phyloP scores from a whole-genome alignment of 345 rosid species.

The Salix udensis region DNA sequence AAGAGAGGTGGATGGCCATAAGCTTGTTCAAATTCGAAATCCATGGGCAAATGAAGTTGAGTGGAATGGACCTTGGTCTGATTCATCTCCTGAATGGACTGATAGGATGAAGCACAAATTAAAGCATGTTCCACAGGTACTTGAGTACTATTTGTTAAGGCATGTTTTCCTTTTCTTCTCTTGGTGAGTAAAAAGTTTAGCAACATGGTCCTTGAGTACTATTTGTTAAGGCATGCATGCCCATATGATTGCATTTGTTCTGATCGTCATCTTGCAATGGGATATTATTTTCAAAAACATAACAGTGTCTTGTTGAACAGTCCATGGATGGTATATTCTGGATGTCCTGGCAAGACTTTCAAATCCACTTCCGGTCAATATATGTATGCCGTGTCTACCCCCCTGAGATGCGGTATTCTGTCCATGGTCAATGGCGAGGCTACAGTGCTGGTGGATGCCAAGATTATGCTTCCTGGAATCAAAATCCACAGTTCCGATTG shows the following conservation, averaged over 20 bases:
- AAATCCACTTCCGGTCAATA: conserved; percentile 98
- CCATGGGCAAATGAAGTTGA: conserved; percentile 99
- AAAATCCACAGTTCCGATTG: conserved; percentile 94
- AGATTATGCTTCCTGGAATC: conserved; percentile 97
- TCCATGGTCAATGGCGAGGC: conserved; percentile 96
- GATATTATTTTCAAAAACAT: neutral
- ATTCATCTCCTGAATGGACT: conserved; percentile 91
- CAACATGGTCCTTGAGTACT: neutral
- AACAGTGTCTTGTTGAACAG: conserved; percentile 49
- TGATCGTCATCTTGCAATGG: neutral
- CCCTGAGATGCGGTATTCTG: conserved; percentile 94
- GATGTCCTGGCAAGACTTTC: conserved; percentile 99
- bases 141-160: neutral
- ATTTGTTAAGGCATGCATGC: neutral
- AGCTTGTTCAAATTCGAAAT: conserved; percentile 95
- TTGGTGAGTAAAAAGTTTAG: neutral
- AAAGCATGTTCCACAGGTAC: conserved; percentile 86
- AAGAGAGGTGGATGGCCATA: conserved; percentile 97
- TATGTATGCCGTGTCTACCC: conserved; percentile 98
- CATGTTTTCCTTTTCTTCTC: conserved; percentile 4
- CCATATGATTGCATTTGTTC: conserved; percentile 3
- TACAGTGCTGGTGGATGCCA: conserved; percentile 99
- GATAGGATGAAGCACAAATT: conserved; percentile 97
- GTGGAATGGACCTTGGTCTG: conserved; percentile 99
- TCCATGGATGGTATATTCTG: conserved; percentile 98